A percentile compares a stretch with the other conserved stretches of the same genome.
Evolutionary conservation across 1,284 basidiomycete genomes (phyloP).

Genomic region (Ganoderma boninense): DNA sequence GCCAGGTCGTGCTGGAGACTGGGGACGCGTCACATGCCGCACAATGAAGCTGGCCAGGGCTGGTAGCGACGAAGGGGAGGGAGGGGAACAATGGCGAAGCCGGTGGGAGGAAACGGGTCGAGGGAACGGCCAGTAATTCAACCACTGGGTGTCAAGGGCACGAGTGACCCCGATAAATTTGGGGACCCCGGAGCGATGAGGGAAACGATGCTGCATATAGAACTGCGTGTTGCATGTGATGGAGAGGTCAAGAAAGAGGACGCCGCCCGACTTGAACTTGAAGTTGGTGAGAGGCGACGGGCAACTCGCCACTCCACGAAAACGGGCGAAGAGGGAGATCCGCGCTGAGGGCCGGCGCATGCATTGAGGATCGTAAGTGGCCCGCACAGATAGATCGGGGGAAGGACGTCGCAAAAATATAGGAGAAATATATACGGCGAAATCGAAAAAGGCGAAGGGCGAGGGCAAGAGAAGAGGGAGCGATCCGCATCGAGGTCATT

Average conservation of each 20-base stretch:
- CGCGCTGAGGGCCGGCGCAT: background rate
- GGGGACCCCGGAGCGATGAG: background rate
- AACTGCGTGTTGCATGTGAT: background rate
- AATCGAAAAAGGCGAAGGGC: background rate
- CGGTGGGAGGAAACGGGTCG: too few species aligned
- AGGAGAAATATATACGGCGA: background rate
- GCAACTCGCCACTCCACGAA: background rate
- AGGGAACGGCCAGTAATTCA: background rate
- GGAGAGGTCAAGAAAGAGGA: background rate
- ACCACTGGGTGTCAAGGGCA: background rate
- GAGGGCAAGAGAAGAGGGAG: background rate
- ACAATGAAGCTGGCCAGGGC: background rate
- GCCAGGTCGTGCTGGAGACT: too few species aligned
- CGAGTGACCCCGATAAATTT: background rate
- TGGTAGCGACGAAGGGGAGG: background rate
- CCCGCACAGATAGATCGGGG: background rate
- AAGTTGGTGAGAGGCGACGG: background rate
- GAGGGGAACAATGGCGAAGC: background rate
- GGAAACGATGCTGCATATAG: background rate
- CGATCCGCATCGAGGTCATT: background rate
- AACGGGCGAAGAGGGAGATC: background rate
- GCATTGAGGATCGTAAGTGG: background rate
- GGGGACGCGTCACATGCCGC: background rate
- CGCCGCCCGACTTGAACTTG: background rate
- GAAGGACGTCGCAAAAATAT: background rate